phyloP scores from a whole-genome alignment of 2,329 filamentous ascomycete genomes.

The Proliferodiscus dingleyae region DNA sequence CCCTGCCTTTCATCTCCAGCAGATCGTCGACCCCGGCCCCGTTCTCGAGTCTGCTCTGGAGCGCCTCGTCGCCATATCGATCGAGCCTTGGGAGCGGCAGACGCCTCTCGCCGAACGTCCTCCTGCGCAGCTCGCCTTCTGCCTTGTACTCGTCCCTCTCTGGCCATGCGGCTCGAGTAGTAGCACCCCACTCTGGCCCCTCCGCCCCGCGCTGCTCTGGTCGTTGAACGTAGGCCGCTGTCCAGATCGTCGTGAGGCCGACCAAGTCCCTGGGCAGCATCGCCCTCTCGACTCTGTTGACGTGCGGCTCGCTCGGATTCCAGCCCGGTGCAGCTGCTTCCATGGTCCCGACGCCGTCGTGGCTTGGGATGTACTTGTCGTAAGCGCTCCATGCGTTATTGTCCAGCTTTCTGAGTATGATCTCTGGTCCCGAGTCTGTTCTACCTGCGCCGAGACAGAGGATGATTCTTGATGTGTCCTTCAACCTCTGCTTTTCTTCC shows the following conservation, averaged over 20 bases:
- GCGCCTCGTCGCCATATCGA: slow-evolving; percentile 1
- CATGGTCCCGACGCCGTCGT: neutral
- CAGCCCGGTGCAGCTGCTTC: neutral
- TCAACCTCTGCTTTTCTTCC: neutral
- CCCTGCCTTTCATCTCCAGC: neutral
- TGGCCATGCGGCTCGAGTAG: slow-evolving; percentile 8
- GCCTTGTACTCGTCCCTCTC: slow-evolving; percentile 10
- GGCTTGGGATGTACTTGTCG: slow-evolving; percentile 4
- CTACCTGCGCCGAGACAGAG: neutral
- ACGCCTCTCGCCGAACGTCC: slow-evolving; percentile 2
- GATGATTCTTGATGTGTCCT: neutral
- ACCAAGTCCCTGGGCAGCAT: neutral
- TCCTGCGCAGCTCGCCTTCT: slow-evolving; percentile 8
- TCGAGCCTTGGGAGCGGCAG: slow-evolving; percentile 10
- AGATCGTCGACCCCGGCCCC: neutral
- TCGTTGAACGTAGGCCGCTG: neutral
- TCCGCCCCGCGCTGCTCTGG: slow-evolving; percentile 2
- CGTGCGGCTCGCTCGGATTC: neutral
- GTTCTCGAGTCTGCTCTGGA: neutral
- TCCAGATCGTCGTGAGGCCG: slow-evolving; percentile 4
- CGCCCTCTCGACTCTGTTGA: neutral
- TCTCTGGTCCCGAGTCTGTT: too few relatives aligned
- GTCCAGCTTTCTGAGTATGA: neutral
- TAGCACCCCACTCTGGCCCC: neutral
- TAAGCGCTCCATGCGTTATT: neutral